A percentile compares a stretch with the other conserved stretches of the same genome.
Conservation (phyloP, 495 filamentous ascomycete genomes). For the Penicillium pancosmium region DNA sequence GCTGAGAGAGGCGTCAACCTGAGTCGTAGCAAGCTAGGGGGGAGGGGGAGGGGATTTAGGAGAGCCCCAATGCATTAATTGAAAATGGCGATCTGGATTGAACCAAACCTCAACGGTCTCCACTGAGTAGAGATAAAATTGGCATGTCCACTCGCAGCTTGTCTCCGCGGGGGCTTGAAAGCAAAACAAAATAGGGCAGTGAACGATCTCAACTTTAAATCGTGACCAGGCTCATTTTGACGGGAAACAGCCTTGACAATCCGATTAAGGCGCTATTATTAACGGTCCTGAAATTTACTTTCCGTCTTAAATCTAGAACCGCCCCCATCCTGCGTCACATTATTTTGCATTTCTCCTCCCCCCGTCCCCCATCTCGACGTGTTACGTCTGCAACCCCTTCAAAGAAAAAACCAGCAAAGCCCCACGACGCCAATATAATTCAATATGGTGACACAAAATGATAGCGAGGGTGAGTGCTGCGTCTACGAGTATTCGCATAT, state of each 20-base stretch:
- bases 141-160: too few species aligned
- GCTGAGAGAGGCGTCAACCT: neutral
- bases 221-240: neutral
- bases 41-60: neutral
- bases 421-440: neutral
- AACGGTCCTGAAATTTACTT: slow-evolving; percentile 2
- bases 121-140: too few species aligned
- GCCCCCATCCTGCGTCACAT: slow-evolving; percentile 1
- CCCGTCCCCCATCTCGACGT: neutral
- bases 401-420: neutral
- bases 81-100: too few species aligned
- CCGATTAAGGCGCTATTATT: slow-evolving; percentile 8
- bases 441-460: slow-evolving; percentile 4
- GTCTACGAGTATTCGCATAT: neutral
- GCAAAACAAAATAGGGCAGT: slow-evolving; percentile 7
- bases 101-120: too few species aligned
- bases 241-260: slow-evolving; percentile 6
- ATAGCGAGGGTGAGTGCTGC: slow-evolving; percentile 13
- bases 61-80: too few species aligned
- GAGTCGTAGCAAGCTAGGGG: neutral
- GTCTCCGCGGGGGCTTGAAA: neutral
- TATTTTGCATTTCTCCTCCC: neutral
- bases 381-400: neutral
- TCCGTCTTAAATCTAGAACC: slow-evolving; percentile 3
- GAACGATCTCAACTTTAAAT: neutral